These are phyloP conservation scores for Mortierella sp. DNA, from an alignment of 371 early-diverging fungal species.

Conservation along the genomic window DNA sequence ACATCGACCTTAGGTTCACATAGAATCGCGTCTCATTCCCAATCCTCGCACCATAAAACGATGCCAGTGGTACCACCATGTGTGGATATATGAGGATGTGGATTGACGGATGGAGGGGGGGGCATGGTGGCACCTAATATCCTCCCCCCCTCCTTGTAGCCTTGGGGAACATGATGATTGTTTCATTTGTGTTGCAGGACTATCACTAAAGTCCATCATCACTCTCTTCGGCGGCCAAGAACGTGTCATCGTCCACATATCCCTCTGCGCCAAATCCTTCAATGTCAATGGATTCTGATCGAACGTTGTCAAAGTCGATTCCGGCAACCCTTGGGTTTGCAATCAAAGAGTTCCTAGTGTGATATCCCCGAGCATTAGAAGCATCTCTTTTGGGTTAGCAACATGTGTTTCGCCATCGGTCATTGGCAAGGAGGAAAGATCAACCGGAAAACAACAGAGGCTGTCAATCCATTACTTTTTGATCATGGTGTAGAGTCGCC, in stretches of 20 bases:
- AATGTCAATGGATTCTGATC: constrained; percentile 36
- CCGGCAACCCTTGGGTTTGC: constrained; percentile 37
- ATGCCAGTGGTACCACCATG: too few relatives aligned
- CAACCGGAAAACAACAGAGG: not conserved
- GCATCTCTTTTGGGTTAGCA: constrained; percentile 8
- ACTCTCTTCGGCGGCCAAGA: constrained; percentile 26
- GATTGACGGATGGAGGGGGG: too few relatives aligned
- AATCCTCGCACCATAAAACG: too few relatives aligned
- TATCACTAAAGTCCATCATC: constrained; percentile 23
- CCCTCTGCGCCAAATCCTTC: constrained; percentile 32
- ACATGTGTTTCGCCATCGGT: too few relatives aligned
- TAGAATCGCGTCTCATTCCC: too few relatives aligned
- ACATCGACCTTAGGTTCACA: constrained; percentile 31
- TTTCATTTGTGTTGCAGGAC: not conserved
- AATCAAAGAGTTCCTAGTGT: constrained; percentile 45
- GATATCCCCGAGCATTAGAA: not conserved
- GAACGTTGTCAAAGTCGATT: constrained; percentile 44
- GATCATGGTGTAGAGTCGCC: constrained; percentile 76
- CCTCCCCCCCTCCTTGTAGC: too few relatives aligned
- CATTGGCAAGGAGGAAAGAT: too few relatives aligned
- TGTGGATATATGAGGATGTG: too few relatives aligned
- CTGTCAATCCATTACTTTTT: too few relatives aligned
- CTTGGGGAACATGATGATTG: too few relatives aligned
- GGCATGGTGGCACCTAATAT: too few relatives aligned
- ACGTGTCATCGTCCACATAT: constrained; percentile 31